Conservation (phyloP, 805 yeast species). For the Lipomyces sp. region DNA sequence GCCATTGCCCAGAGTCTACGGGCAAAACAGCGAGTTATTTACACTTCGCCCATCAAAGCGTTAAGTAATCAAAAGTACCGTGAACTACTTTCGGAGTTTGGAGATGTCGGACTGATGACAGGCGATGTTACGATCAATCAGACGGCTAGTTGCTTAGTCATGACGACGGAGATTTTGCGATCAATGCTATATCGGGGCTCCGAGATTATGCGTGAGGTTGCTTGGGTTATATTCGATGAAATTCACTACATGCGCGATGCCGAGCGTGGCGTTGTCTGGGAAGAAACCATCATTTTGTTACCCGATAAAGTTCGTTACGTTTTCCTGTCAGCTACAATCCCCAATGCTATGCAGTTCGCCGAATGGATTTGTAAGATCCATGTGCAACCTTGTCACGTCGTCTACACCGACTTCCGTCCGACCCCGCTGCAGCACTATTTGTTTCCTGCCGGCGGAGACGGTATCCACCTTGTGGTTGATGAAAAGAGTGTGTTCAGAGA, state of each 20-base stretch:
- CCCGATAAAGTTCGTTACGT: slow-evolving; percentile 93
- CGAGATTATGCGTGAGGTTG: slow-evolving; percentile 97
- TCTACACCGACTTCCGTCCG: slow-evolving; percentile 97
- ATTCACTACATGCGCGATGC: slow-evolving; percentile 98
- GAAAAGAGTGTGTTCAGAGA: slow-evolving; percentile 96
- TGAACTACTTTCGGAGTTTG: slow-evolving; percentile 88
- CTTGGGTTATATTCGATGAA: slow-evolving; percentile 98
- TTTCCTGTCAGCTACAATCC: slow-evolving; percentile 60
- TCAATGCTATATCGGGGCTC: slow-evolving; percentile 97
- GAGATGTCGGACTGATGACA: slow-evolving; percentile 97
- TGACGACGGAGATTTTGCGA: slow-evolving; percentile 98
- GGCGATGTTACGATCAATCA: slow-evolving; percentile 99
- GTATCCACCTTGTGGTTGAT: slow-evolving; percentile 95
- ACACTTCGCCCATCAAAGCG: slow-evolving; percentile 95
- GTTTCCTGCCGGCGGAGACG: slow-evolving; percentile 98
- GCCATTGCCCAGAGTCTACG: slow-evolving; percentile 95
- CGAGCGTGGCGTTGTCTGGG: slow-evolving; percentile 99
- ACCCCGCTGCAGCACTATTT: slow-evolving; percentile 97
- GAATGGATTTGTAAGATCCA: slow-evolving; percentile 98
- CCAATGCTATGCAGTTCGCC: slow-evolving; percentile 56
- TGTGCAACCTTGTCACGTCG: slow-evolving; percentile 96
- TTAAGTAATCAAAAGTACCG: slow-evolving; percentile 92
- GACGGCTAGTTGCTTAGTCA: slow-evolving; percentile 95
- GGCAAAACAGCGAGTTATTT: slow-evolving; percentile 90
- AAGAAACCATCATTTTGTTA: slow-evolving; percentile 90